A percentile compares a stretch with the other conserved stretches of the same genome.
These are phyloP conservation scores for Yamadazyma phyllophila DNA, from an alignment of 805 yeast genomes.

Conservation along the genomic window DNA sequence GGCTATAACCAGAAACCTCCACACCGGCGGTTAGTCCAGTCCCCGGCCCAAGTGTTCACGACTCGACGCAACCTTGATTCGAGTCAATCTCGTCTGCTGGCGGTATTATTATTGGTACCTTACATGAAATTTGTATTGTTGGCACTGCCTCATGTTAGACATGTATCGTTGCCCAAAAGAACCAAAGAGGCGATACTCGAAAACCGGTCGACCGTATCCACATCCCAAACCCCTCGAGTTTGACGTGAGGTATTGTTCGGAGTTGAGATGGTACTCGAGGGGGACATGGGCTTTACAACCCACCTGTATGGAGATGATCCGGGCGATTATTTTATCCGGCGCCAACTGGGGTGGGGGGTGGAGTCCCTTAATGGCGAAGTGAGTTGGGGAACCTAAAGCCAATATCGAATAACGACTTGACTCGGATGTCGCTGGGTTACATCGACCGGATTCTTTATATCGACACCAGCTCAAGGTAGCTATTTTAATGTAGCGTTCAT, in stretches of 20 bases:
- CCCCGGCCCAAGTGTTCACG: not conserved
- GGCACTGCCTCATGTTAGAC: conserved; percentile 1
- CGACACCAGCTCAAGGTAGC: not conserved
- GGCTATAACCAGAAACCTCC: too few species aligned
- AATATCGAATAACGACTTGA: too few species aligned
- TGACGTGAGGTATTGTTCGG: not conserved
- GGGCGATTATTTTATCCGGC: too few species aligned
- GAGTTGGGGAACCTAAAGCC: too few species aligned
- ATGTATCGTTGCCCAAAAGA: not conserved
- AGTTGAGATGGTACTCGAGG: too few species aligned
- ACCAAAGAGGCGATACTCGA: not conserved
- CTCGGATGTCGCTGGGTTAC: too few species aligned
- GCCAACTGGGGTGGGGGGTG: too few species aligned
- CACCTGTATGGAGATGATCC: too few species aligned
- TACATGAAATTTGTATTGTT: conserved; percentile 1
- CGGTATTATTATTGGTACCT: conserved; percentile 1
- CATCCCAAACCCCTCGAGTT: not conserved
- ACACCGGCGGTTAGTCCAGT: too few species aligned
- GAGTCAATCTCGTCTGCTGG: not conserved
- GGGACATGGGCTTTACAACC: too few species aligned
- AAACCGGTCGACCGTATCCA: not conserved
- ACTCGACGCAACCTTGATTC: not conserved
- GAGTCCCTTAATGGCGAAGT: too few species aligned
- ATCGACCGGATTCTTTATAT: not conserved
- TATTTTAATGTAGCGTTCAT: not conserved